Evolutionary conservation across 2,329 filamentous ascomycete genomes (phyloP).

Genomic region (Aspergillus brunneoviolaceus): DNA sequence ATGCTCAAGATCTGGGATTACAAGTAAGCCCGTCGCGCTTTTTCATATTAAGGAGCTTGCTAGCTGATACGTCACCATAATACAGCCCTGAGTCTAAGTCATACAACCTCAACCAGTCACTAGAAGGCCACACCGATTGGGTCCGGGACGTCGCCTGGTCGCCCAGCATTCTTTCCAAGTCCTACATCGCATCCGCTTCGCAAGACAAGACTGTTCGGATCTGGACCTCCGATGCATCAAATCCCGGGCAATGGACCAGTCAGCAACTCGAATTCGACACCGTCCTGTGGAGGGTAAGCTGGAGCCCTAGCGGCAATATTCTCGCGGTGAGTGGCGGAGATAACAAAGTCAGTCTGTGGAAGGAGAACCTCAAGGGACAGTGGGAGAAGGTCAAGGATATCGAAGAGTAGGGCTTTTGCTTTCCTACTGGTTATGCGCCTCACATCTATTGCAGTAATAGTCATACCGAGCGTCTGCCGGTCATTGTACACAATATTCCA

Average conservation of each 20-base stretch:
- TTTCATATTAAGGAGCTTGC: not conserved
- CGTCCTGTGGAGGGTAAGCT: constrained; percentile 93
- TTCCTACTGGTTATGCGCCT: constrained; percentile 1
- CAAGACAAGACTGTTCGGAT: constrained; percentile 98
- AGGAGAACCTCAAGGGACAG: constrained; percentile 93
- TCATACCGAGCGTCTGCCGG: constrained; percentile 4
- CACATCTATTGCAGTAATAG: constrained; percentile 15
- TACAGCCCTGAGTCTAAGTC: constrained; percentile 51
- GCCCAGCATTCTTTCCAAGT: constrained; percentile 90
- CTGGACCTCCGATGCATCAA: constrained; percentile 77
- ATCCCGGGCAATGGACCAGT: constrained; percentile 73
- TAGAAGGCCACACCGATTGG: constrained; percentile 89
- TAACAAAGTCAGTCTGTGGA: constrained; percentile 97
- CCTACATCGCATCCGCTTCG: constrained; percentile 91
- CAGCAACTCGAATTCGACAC: constrained; percentile 86
- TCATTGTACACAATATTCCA: not conserved
- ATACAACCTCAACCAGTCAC: constrained; percentile 55
- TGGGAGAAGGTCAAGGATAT: constrained; percentile 98
- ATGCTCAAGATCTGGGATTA: constrained; percentile 90
- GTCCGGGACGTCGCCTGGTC: constrained; percentile 97
- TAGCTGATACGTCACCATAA: constrained; percentile 3
- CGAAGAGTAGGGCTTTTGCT: constrained; percentile 63
- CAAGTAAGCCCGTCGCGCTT: constrained; percentile 48
- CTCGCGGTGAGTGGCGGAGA: constrained; percentile 90
- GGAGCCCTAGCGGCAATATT: constrained; percentile 96